Evolutionary conservation across 495 filamentous ascomycete species (phyloP).

Genomic region (Neurospora africana): DNA sequence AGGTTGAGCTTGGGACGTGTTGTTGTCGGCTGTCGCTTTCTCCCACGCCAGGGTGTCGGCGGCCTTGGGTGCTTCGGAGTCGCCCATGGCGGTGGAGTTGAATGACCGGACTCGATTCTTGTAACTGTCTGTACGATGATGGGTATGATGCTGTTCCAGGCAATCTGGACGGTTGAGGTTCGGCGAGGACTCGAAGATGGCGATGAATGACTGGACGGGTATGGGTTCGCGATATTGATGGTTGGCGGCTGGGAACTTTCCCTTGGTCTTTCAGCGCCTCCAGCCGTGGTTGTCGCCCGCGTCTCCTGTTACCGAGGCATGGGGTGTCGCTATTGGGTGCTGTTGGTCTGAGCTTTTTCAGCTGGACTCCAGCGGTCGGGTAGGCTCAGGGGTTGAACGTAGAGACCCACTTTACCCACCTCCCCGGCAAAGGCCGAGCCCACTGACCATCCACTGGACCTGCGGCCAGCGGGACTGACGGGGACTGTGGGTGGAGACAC

Average conservation of each 20-base stretch:
- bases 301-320: neutral
- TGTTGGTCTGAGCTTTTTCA: neutral
- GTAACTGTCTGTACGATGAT: neutral
- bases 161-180: neutral
- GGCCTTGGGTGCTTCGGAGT: neutral
- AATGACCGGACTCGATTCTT: neutral
- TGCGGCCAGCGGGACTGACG: neutral
- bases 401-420: neutral
- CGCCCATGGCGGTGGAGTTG: neutral
- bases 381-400: neutral
- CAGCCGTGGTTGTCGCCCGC: neutral
- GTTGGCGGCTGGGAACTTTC: neutral
- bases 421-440: neutral
- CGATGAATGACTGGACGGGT: neutral
- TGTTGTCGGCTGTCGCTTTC: conserved; percentile 1
- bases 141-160: neutral
- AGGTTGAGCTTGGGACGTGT: conserved; percentile 2
- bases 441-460: neutral
- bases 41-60: neutral
- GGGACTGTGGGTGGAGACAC: neutral
- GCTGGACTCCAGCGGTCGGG: neutral
- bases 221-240: neutral
- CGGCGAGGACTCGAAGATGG: neutral
- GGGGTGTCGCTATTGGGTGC: neutral
- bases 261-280: neutral